Evolutionary conservation across 108 stramenopile species (phyloP).

Genomic region (Nitzschia putrida): DNA sequence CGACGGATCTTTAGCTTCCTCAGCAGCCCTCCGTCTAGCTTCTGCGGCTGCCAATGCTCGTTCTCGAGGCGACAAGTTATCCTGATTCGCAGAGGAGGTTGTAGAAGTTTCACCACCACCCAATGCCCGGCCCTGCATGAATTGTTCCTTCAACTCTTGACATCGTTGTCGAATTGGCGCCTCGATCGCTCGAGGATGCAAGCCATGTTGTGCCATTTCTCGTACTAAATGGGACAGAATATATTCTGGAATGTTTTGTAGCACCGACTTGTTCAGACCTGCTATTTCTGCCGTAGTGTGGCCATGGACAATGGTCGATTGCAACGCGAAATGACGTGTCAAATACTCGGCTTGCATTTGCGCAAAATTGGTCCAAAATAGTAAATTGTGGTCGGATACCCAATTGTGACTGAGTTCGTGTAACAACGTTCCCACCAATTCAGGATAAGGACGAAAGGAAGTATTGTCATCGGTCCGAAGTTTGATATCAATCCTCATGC

Average conservation of each 20-base stretch:
- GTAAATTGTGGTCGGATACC: constrained; percentile 74
- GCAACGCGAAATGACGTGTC: constrained; percentile 45
- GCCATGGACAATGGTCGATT: constrained; percentile 51
- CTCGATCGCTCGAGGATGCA: constrained; percentile 55
- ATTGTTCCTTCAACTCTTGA: constrained; percentile 37
- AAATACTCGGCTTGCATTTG: constrained; percentile 79
- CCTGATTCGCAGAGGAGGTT: neutral
- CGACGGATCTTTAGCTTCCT: neutral
- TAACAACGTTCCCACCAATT: constrained; percentile 67
- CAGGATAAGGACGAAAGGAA: constrained; percentile 60
- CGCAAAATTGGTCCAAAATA: constrained; percentile 80
- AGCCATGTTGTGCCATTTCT: constrained; percentile 71
- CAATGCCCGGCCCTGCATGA: constrained; percentile 24
- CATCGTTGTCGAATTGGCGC: constrained; percentile 51
- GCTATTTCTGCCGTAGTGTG: constrained; percentile 65
- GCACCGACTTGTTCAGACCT: constrained; percentile 17
- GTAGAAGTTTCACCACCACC: constrained; percentile 10
- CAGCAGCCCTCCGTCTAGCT: constrained; percentile 24
- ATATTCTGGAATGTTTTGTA: constrained; percentile 42
- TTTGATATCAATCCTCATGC: constrained; percentile 69
- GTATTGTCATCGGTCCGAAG: constrained; percentile 64
- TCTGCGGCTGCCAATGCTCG: constrained; percentile 74
- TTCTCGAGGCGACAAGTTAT: constrained; percentile 38
- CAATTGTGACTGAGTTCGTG: constrained; percentile 84
- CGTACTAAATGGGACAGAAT: constrained; percentile 50